Evolutionary conservation across 2,329 filamentous ascomycete genomes (phyloP).

Genomic region (Ophiosphaerella herpotricha): DNA sequence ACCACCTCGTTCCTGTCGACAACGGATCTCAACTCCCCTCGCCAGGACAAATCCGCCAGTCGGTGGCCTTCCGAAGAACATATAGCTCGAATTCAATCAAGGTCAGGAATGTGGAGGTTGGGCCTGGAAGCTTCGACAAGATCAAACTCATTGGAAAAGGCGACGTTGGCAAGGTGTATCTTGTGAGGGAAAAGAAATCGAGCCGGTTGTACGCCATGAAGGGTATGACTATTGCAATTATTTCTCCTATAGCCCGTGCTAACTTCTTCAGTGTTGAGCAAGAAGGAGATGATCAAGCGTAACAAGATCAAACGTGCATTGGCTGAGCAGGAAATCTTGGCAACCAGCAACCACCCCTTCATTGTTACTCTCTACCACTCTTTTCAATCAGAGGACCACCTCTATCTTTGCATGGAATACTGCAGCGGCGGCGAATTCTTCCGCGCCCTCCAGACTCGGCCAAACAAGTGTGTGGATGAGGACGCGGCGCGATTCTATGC

Average conservation of each 20-base stretch:
- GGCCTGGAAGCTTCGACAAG: conserved; percentile 96
- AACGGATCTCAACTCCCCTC: conserved; percentile 62
- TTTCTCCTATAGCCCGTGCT: conserved; percentile 18
- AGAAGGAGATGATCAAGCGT: conserved; percentile 99
- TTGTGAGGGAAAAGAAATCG: conserved; percentile 98
- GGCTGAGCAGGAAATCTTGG: conserved; percentile 96
- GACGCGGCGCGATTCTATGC: conserved; percentile 97
- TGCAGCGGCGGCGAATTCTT: conserved; percentile 99
- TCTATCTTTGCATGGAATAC: conserved; percentile 99
- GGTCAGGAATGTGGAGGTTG: conserved; percentile 94
- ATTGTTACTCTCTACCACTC: conserved; percentile 99
- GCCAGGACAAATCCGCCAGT: conserved; percentile 66
- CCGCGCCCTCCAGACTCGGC: conserved; percentile 90
- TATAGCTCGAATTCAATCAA: conserved; percentile 99
- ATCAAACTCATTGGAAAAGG: conserved; percentile 99
- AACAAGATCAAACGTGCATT: conserved; percentile 99
- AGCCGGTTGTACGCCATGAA: conserved; percentile 97
- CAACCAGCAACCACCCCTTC: conserved; percentile 98
- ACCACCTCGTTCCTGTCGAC: conserved; percentile 39
- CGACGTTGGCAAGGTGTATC: conserved; percentile 96
- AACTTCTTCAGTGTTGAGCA: conserved; percentile 77
- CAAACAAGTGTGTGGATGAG: conserved; percentile 95
- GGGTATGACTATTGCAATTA: conserved; percentile 60
- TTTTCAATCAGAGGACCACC: conserved; percentile 97
- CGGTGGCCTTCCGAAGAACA: conserved; percentile 83